Evolutionary conservation across 2,329 filamentous ascomycete species (phyloP), one percentile per base, ranked within the genome.

Genomic region (Pestalotiopsis sp.): DNA sequence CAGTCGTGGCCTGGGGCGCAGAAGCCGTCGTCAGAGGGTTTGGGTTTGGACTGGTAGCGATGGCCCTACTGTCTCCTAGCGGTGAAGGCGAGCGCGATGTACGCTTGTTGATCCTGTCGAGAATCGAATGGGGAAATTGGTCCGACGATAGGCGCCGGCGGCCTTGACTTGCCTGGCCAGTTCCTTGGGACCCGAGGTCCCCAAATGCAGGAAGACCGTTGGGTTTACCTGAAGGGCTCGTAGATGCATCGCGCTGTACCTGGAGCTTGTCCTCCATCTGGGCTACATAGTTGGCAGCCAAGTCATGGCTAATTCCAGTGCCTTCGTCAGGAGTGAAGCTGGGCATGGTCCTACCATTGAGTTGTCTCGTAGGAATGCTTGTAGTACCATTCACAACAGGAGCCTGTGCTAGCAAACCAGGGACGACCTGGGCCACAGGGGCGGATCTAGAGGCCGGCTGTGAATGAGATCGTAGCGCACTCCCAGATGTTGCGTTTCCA

Each of bases 381-480:
- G 80, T 71, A 2, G 80, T 73, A 13, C 80, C 81, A 62, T 80
- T 80, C 25, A 82, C 73, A 56, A 81, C 71, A 72, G 81, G 80
- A 66, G 73, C 74, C 68, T 75, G 67, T 68, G 75, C 72, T 11
- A 72, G 76, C 68, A 79, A 77, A 41, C 69, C 74, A 66, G 74
- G 79, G 71, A 68, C 68, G 69, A 68, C 75, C 69, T 73, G 82
- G 39, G 73, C 78, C 70, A 61, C 78, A 73, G 72, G 70, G 72
- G 81, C 77, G 2, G 81, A 75, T 39, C 87, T 82, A 41, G 87
- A 85, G 2, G 89, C 88, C 27, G 89, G 89, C 75, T 91, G 89
- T n/a, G 89, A 91, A 75, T 91, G 89, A 31, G 89, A 91, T 71
- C 89, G 84, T 70, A 90, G 77, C n/a, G 87, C 82, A 72, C 88